Percentiles rank a stretch among this genome's conserved stretches.
Evolutionary conservation across 2,329 filamentous ascomycete species (phyloP).

Genomic region (Dryadomyces quercivorus): DNA sequence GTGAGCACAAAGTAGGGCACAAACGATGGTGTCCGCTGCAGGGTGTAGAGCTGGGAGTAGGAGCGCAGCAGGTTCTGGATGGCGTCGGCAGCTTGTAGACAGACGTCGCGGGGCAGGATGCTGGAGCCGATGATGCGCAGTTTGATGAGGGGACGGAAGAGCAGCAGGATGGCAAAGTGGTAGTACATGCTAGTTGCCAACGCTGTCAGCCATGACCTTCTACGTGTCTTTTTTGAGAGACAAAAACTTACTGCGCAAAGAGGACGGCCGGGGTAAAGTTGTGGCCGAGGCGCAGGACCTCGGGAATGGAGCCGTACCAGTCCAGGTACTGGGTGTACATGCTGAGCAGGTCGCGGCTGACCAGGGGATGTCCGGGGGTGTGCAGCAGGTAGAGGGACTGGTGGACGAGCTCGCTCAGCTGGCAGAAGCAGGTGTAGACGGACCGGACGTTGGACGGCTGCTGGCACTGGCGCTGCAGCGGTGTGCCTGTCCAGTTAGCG

Average conservation of each 20-base stretch:
- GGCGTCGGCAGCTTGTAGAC: slow-evolving; percentile 47
- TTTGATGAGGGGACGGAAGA: slow-evolving; percentile 63
- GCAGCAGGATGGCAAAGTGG: slow-evolving; percentile 56
- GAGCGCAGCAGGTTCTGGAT: slow-evolving; percentile 44
- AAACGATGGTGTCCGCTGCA: slow-evolving; percentile 46
- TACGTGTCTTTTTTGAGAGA: too few relatives aligned
- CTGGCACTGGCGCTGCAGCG: slow-evolving; percentile 40
- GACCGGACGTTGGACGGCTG: slow-evolving; percentile 58
- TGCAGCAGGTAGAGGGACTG: slow-evolving; percentile 61
- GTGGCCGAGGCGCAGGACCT: slow-evolving; percentile 49
- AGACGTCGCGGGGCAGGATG: slow-evolving; percentile 52
- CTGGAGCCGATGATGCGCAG: slow-evolving; percentile 49
- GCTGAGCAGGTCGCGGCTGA: slow-evolving; percentile 47
- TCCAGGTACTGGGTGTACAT: slow-evolving; percentile 57
- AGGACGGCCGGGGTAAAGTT: slow-evolving; percentile 64
- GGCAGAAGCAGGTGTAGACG: slow-evolving; percentile 56
- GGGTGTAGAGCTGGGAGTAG: slow-evolving; percentile 45
- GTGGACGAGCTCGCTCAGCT: slow-evolving; percentile 62
- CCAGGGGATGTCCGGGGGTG: slow-evolving; percentile 53
- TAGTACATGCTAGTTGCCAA: slow-evolving; percentile 48
- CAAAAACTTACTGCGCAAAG: slow-evolving; percentile 64
- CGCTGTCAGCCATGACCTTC: too few relatives aligned
- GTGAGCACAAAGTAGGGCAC: slow-evolving; percentile 51
- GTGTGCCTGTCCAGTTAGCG: slow-evolving; percentile 27
- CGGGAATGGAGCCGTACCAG: slow-evolving; percentile 59